Base-by-base conservation (phyloP, 23 red algal genomes). In the Gracilaria vermiculophylla region DNA sequence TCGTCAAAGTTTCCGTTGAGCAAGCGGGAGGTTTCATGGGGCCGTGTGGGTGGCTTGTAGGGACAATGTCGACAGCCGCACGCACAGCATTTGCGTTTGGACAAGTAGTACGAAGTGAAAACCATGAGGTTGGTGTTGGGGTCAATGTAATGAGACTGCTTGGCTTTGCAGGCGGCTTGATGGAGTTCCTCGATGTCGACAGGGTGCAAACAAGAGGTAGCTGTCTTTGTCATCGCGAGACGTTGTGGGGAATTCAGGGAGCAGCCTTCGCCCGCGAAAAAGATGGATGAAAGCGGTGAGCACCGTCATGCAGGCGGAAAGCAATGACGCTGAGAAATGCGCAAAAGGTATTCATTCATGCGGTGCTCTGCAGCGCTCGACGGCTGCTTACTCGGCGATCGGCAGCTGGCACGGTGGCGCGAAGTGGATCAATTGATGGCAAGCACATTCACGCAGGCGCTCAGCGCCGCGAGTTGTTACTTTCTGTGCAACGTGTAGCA, bases 31-130 rank as follows among this genome's bases (percentile, higher is more conserved):
- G 66, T 20, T 33, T 27, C 33, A 25, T 58, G 47, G 17, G 66
- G 39, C 3, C 7, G 36, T 28, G 31, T 53, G 6, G 69, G 53
- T 9, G 50, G 31, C 14, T 60, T 54, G 31, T 92, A 92, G 20
- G 88, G 78, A 27, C 88, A 92, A 24, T 83, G 88, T 16, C 88
- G 75, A 62, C 77, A 92, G 20, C 88, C 77, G 34, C 80, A 83
- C 29, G 77, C 88, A 25, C 88, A 83, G 41, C 88, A 92, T 36
- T 55, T 53, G 6, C 88, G 77, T 35, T 61, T 65, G 51, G 40
- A 24, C 4, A 92, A 58, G 23, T 76, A 76, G 13, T 35, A 44
- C 49, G 77, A 58, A 8, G 88, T 83, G 51, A 82, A 92, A 41
- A 83, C 77, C 40, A 34, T 27, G 40, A 75, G 27, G 25, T 64